Evolutionary conservation across 2,329 filamentous ascomycete genomes (phyloP).

Genomic region (Exophiala sideris): DNA sequence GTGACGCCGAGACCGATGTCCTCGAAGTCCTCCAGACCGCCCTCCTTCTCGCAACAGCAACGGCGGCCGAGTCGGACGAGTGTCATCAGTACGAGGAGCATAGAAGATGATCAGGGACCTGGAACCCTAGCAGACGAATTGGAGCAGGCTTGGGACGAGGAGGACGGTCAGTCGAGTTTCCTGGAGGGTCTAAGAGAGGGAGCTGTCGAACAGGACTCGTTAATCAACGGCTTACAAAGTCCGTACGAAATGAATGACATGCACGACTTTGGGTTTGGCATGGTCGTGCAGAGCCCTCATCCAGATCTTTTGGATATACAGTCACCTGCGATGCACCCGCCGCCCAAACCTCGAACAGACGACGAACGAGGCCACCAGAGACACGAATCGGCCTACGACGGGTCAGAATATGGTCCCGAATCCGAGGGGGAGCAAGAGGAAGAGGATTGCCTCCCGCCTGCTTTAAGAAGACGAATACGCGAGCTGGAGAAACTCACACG

Average conservation of each 20-base stretch:
- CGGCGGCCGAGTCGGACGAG: conserved; percentile 28
- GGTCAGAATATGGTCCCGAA: conserved; percentile 57
- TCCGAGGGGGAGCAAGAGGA: conserved; percentile 51
- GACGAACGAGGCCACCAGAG: conserved; percentile 38
- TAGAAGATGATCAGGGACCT: conserved; percentile 44
- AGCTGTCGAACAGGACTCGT: conserved; percentile 25
- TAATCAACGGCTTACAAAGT: conserved; percentile 13
- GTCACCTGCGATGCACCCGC: conserved; percentile 27
- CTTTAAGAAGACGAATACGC: conserved; percentile 54
- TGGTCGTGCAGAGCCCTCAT: conserved; percentile 26
- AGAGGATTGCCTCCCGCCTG: conserved; percentile 49
- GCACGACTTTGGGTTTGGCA: conserved; percentile 24
- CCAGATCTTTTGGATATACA: conserved; percentile 19
- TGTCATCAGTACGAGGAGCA: conserved; percentile 32
- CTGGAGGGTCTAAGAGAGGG: conserved; percentile 35
- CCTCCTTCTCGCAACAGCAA: conserved; percentile 18
- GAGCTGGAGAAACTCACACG: conserved; percentile 55
- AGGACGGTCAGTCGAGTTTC: conserved; percentile 41
- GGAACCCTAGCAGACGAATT: conserved; percentile 64
- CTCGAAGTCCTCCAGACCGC: conserved; percentile 33
- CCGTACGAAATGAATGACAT: conserved; percentile 23
- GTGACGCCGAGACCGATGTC: conserved; percentile 37
- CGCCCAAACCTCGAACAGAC: conserved; percentile 34
- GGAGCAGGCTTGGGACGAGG: conserved; percentile 57
- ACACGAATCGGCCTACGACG: conserved; percentile 52